Evolutionary conservation across 2,329 filamentous ascomycete genomes (phyloP).

Genomic region (Aotearoamyces nothofagi): DNA sequence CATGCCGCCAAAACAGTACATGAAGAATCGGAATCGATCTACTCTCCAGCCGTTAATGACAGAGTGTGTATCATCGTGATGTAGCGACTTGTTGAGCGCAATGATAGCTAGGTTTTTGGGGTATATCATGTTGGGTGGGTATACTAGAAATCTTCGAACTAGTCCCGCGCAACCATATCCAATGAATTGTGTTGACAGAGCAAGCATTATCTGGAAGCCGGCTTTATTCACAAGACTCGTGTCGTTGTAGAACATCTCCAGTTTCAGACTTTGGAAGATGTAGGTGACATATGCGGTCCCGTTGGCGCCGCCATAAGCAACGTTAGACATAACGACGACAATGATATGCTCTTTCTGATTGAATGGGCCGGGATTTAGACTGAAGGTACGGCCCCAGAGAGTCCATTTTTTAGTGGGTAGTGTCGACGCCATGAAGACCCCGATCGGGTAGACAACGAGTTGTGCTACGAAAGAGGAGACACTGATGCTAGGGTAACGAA

Average conservation of each 20-base stretch:
- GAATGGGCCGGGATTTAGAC: slow-evolving; percentile 22
- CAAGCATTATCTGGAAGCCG: slow-evolving; percentile 42
- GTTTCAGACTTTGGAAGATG: slow-evolving; percentile 57
- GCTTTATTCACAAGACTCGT: slow-evolving; percentile 56
- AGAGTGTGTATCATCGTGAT: slow-evolving; percentile 47
- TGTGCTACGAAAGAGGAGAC: slow-evolving; percentile 10
- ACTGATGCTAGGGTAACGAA: slow-evolving; percentile 8
- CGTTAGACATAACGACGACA: slow-evolving; percentile 51
- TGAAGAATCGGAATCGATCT: slow-evolving; percentile 29
- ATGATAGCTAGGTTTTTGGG: slow-evolving; percentile 37
- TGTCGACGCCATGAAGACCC: too few relatives aligned
- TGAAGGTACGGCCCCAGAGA: slow-evolving; percentile 27
- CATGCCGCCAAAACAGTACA: slow-evolving; percentile 24
- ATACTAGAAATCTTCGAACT: slow-evolving; percentile 39
- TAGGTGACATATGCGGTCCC: slow-evolving; percentile 46
- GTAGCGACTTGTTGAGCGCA: slow-evolving; percentile 33
- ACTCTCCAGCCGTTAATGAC: slow-evolving; percentile 27
- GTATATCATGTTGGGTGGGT: slow-evolving; percentile 50
- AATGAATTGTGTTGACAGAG: slow-evolving; percentile 44
- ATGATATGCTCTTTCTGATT: slow-evolving; percentile 19
- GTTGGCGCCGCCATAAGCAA: slow-evolving; percentile 42
- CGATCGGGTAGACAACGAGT: too few relatives aligned
- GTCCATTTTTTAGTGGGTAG: too few relatives aligned
- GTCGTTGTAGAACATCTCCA: slow-evolving; percentile 62
- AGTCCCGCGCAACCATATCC: slow-evolving; percentile 50